phyloP scores from a whole-genome alignment of 306 rosid genomes.

The Phaseolus lunatus region DNA sequence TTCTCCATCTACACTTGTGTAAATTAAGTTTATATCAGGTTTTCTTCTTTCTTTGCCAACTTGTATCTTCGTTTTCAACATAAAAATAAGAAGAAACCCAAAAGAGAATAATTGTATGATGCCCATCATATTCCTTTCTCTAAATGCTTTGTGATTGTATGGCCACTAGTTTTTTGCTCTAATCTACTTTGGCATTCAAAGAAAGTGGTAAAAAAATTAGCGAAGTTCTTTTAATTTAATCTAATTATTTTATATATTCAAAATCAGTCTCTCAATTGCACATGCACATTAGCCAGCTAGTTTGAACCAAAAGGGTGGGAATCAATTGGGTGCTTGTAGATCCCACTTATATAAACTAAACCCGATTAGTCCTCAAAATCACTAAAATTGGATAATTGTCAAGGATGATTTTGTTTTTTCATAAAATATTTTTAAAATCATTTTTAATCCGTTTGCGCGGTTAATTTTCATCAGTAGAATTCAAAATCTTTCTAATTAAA shows the following conservation, averaged over 20 bases:
- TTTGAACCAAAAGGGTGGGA: not conserved
- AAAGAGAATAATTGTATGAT: not conserved
- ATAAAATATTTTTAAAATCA: no score
- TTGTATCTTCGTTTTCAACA: not conserved
- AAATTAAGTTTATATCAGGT: not conserved
- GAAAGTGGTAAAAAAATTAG: not conserved
- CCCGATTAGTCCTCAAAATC: no score
- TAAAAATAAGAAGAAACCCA: not conserved
- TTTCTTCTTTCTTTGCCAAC: not conserved
- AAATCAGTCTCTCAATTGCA: not conserved
- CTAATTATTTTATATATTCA: not conserved
- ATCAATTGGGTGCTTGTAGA: no score
- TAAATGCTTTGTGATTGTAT: conserved; percentile 14
- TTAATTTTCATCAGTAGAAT: no score
- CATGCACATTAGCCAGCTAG: not conserved
- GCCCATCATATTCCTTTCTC: not conserved
- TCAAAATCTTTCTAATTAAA: no score
- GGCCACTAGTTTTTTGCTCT: conserved; percentile 4
- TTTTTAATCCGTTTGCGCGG: no score
- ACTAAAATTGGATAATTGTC: no score
- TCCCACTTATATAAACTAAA: no score
- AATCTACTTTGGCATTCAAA: not conserved
- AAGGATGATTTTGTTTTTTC: no score
- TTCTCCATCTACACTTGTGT: not conserved
- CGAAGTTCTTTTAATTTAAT: not conserved